phyloP scores from a whole-genome alignment of 257 asterid species.

The Plantago major region DNA sequence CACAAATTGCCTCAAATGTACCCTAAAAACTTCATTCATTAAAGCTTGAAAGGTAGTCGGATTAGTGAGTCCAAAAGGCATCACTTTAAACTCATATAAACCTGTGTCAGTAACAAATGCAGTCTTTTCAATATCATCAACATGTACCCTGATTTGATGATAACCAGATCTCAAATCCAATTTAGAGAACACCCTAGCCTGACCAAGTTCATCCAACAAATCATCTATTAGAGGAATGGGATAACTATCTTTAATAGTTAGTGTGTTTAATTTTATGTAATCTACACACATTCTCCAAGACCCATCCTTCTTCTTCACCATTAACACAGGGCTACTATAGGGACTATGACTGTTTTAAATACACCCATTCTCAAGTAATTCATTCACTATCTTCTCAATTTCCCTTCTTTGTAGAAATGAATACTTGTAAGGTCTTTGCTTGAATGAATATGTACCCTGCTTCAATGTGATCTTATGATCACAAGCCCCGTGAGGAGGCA shows the following conservation, averaged over 20 bases:
- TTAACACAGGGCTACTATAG: too few species aligned
- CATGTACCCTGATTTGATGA: too few species aligned
- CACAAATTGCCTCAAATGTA: neutral
- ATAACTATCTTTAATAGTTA: too few species aligned
- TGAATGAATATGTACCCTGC: neutral
- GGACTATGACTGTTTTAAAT: neutral
- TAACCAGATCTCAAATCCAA: constrained; percentile 12
- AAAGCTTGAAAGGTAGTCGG: constrained; percentile 5
- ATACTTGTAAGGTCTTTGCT: too few species aligned
- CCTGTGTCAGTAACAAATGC: neutral
- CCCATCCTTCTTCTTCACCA: constrained; percentile 12
- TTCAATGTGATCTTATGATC: neutral
- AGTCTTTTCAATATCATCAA: too few species aligned
- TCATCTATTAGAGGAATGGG: constrained; percentile 16
- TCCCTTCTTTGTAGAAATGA: constrained; percentile 12
- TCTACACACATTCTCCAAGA: neutral
- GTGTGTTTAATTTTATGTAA: constrained; percentile 7
- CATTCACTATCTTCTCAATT: neutral
- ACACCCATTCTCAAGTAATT: neutral
- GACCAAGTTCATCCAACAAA: neutral
- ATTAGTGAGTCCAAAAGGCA: constrained; percentile 9
- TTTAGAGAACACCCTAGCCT: neutral
- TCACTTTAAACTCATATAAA: neutral
- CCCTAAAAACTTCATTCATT: neutral
- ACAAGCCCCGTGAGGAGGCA: neutral